Conservation (phyloP, 768 basidiomycete genomes). For the Porphyrellus cyaneotinctus region DNA sequence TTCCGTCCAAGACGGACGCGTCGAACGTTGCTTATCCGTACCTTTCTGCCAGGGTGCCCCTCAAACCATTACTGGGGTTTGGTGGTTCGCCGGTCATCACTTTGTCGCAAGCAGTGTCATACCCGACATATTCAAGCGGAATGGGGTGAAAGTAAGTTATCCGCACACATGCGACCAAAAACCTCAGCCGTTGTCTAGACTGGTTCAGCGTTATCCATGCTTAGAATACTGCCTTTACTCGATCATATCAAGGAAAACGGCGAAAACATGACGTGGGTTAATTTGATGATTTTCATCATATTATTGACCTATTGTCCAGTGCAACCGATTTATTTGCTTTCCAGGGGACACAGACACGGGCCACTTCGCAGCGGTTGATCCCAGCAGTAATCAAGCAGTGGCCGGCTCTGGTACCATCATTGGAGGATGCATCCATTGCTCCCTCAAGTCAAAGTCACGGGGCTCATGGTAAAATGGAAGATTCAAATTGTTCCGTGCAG, state of each 20-base stretch:
- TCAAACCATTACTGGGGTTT: slow-evolving; percentile 47
- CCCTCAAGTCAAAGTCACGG: slow-evolving; percentile 37
- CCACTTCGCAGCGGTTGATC: slow-evolving; percentile 39
- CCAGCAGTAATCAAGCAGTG: slow-evolving; percentile 64
- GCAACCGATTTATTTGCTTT: slow-evolving; percentile 80
- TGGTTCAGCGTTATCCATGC: slow-evolving; percentile 70
- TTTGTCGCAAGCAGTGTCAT: slow-evolving; percentile 39
- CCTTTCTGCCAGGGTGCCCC: slow-evolving; percentile 11
- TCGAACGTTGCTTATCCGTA: slow-evolving; percentile 46
- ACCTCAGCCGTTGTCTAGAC: slow-evolving; percentile 42
- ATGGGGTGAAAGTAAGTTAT: slow-evolving; percentile 54
- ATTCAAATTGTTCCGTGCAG: slow-evolving; percentile 23
- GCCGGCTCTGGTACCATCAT: slow-evolving; percentile 61
- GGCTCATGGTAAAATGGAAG: slow-evolving; percentile 23
- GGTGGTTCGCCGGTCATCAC: slow-evolving; percentile 67
- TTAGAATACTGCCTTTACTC: slow-evolving; percentile 65
- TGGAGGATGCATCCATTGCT: slow-evolving; percentile 57
- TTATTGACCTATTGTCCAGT: slow-evolving; percentile 37
- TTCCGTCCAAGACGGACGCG: slow-evolving; percentile 72
- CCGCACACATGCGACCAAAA: neutral
- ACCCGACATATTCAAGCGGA: slow-evolving; percentile 74
- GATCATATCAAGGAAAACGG: slow-evolving; percentile 67
- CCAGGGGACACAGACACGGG: slow-evolving; percentile 59
- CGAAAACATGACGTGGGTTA: slow-evolving; percentile 59
- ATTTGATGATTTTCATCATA: slow-evolving; percentile 4